Percentiles rank a stretch among this genome's conserved stretches.
Evolutionary conservation across 2,329 filamentous ascomycete species (phyloP).

Genomic region (Pyrenophora seminiperda): DNA sequence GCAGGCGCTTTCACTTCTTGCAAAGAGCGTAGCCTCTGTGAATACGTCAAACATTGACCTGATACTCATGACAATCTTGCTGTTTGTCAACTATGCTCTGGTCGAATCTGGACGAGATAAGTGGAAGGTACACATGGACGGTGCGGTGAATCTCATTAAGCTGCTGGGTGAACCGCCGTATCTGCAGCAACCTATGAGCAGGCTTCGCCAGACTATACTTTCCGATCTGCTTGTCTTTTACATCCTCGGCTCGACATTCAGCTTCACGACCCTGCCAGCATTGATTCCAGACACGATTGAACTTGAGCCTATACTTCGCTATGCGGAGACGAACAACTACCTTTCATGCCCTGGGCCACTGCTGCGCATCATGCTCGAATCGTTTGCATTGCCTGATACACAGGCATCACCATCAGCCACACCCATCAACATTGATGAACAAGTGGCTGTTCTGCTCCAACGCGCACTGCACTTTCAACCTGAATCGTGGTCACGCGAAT

Average conservation of each 20-base stretch:
- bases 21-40: constrained; percentile 38
- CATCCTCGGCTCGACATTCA: constrained; percentile 44
- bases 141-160: constrained; percentile 55
- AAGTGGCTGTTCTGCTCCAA: constrained; percentile 31
- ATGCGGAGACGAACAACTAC: constrained; percentile 50
- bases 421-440: constrained; percentile 28
- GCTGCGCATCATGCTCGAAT: constrained; percentile 45
- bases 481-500: constrained; percentile 36
- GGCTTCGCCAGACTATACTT: constrained; percentile 40
- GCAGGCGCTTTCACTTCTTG: constrained; percentile 52
- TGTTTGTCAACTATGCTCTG: constrained; percentile 57
- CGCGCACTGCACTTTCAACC: constrained; percentile 42
- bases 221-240: constrained; percentile 46
- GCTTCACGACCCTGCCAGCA: constrained; percentile 32
- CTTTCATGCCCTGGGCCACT: constrained; percentile 45
- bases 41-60: constrained; percentile 47
- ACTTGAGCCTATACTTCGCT: constrained; percentile 43
- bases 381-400: constrained; percentile 40
- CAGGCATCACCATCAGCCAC: constrained; percentile 17
- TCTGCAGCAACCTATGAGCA: constrained; percentile 38
- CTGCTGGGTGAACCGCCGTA: constrained; percentile 42
- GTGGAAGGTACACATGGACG: constrained; percentile 59
- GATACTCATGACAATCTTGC: constrained; percentile 53
- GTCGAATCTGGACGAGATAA: constrained; percentile 58
- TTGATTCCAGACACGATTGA: constrained; percentile 41